A percentile compares a stretch with the other conserved stretches of the same genome.
phyloP scores from a whole-genome alignment of 805 yeast genomes.

The Priceomyces haplophilus region DNA sequence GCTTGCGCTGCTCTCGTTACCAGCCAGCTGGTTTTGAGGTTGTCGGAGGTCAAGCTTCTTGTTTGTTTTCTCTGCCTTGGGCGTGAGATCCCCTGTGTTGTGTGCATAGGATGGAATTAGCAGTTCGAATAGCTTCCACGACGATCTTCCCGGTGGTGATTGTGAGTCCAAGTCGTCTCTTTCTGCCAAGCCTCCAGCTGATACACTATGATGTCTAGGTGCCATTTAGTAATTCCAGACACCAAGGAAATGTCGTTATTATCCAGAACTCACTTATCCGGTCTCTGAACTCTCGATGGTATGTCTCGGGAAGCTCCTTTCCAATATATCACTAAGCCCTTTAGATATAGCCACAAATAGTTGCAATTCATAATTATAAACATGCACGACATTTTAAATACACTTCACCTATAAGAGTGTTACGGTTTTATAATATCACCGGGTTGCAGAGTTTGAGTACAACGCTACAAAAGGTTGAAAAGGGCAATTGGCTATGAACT shows the following conservation, averaged over 20 bases:
- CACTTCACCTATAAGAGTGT: too few relatives aligned
- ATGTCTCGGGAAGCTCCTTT: too few relatives aligned
- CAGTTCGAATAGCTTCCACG: slow-evolving; percentile 21
- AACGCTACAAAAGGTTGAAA: too few relatives aligned
- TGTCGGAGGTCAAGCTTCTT: not conserved
- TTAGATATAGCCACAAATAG: slow-evolving; percentile 1
- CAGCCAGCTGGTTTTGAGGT: slow-evolving; percentile 3
- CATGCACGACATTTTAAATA: not conserved
- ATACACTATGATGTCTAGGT: slow-evolving; percentile 3
- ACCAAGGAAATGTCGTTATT: not conserved
- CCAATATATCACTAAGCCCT: too few relatives aligned
- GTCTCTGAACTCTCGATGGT: not conserved
- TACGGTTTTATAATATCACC: too few relatives aligned
- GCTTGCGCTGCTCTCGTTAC: not conserved
- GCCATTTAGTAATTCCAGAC: not conserved
- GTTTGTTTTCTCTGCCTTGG: not conserved
- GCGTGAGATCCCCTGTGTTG: not conserved
- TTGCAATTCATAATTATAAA: not conserved
- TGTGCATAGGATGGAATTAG: not conserved
- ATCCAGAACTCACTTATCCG: not conserved
- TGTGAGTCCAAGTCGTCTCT: not conserved
- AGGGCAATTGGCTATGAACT: not conserved
- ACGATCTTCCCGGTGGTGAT: slow-evolving; percentile 10
- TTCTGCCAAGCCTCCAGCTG: not conserved
- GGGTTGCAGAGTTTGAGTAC: too few relatives aligned